Base-by-base conservation (phyloP, 345 rosid genomes). In the Ricinus communis region DNA sequence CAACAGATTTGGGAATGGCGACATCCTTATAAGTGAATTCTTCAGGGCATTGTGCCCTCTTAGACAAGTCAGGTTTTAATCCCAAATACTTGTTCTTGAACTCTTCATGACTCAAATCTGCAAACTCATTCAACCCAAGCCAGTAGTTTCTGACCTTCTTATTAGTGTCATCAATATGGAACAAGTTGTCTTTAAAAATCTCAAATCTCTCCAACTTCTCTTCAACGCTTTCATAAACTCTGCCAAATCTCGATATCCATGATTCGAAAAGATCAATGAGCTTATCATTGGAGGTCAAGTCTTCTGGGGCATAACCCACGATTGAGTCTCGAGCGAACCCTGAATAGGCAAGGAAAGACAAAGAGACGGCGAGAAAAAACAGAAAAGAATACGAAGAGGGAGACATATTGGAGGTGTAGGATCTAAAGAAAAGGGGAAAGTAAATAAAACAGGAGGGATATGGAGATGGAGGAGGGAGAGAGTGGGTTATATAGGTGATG, bases 91-190 rank as follows among this genome's bases (percentile, higher is more conserved):
- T 77, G 31, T 24, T 66, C 51, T 36, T 77, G 69, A 77, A 77
- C 72, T 77, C 80, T 25, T 71, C 72, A 21, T 77, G 76, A 69
- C 63, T 71, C 55, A 77, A 46, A 55, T 77, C 80, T 0, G 76
- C 69, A 27, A 77, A 77, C 72, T 55, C 76, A 36, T 71, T 77
- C 43, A 77, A 58, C 19, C 80, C 73, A 46, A 77, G 80, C 76
- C 80, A 77, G 36, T 77, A 77, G 72, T 77, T 77, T 16, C 16
- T 46, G 1, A 61, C 76, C 76, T 62, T 77, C 72, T 67, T 67
- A 47, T 77, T 77, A 5, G 73, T 77, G 65, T 71, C 80, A 16
- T 77, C 80, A 36, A 77, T 77, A 62, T 71, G 80, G 33, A 77
- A 50, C 72, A 77, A 28, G 22, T 77, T 77, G 21, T 71, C 80